Base-by-base conservation (phyloP, 2,329 filamentous ascomycete species). In the Diaporthe destruens region DNA sequence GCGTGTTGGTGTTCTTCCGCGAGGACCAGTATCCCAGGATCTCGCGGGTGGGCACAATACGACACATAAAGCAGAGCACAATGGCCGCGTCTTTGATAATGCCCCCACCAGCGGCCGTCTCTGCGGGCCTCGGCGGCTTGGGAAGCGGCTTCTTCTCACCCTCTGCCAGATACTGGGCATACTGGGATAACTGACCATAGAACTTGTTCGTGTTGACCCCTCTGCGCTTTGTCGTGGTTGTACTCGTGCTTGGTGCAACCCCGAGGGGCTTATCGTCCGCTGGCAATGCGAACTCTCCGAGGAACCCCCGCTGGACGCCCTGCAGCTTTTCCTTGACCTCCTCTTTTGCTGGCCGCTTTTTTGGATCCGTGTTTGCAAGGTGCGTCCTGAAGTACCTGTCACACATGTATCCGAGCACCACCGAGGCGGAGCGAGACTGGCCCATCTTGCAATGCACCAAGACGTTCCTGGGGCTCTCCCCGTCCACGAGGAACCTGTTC, bases 401-500 rank as follows among this genome's bases (percentile, higher is more conserved):
- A 32, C 53, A 6, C 61, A 39, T 66, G n/a, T 66, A 66, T 14
- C n/a, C 61, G 7, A 66, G 61, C 11, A 53, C 47, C 5, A 66
- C 32, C 2, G 61, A 66, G 16, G 61, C 61, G 1, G 61, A 66
- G n/a, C 61, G 61, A 34, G 61, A 66, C 47, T 66, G 61, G n/a
- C 61, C 61, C 61, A 66, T 66, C 61, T 66, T 66, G 47, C 61
- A 66, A 29, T 66, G 61, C 12, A 66, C 61, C 8, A 66, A 20
- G 6, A 53, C 61, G 7, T 53, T 66, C n/a, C 39, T 20, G 5
- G 29, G 29, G 2, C 29, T 39, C 9, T 14, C 36, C 0, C 47
- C 47, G 2, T 5, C 18, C 18, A 14, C 36, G 4, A 66, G 47
- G 32, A 25, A 29, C 20, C 20, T 2, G 14, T 66, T n/a, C 47